Base-by-base conservation (phyloP, 805 yeast genomes). In the Candida nonsorbophila region DNA sequence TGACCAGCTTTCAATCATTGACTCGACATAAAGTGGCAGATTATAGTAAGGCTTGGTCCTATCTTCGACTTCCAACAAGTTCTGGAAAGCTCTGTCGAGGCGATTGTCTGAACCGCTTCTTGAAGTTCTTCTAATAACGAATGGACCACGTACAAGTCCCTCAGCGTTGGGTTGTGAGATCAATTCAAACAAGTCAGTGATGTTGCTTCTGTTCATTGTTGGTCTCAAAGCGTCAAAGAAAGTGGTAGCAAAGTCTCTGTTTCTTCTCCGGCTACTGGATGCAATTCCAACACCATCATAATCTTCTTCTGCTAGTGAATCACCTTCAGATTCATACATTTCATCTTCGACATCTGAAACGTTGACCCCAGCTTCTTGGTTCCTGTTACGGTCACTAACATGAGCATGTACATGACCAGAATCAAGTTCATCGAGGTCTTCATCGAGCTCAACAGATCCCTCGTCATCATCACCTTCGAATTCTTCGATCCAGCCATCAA, bases 1-100 rank as follows among this genome's bases (percentile, higher is more conserved):
- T 21, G 56, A 55, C 92, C 94, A 85, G 40, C 95, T 67, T 28
- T 77, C 79, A 9, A 60, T 53, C 0, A 92, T 77, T 1, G 83
- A 69, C 34, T 50, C 52, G 17, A 64, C 46, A 20, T 53, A 55
- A n/a, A 34, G 35, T 14, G 40, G 44, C 32, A 34, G 49, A 16
- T 37, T 26, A 15, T 28, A 22, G 13, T 36, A 32, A 14, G 35
- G 11, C 4, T 29, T 32, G n/a, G 32, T 23, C 10, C 32, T 35
- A 6, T 32, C 20, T 9, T 43, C 38, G 13, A 46, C 14, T 16
- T 35, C 43, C 7, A 51, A 24, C 20, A 48, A 29, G 20, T 33
- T 41, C 20, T 46, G 58, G 27, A 56, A 37, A 2, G 55, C 45
- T 6, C 51, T 43, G 7, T 53, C 60, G 30, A 50, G 40, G 5